Evolutionary conservation across 2,329 filamentous ascomycete genomes (phyloP), one percentile per base, ranked within the genome.

Genomic region (Ophiocordyceps camponoti-leonardi): DNA sequence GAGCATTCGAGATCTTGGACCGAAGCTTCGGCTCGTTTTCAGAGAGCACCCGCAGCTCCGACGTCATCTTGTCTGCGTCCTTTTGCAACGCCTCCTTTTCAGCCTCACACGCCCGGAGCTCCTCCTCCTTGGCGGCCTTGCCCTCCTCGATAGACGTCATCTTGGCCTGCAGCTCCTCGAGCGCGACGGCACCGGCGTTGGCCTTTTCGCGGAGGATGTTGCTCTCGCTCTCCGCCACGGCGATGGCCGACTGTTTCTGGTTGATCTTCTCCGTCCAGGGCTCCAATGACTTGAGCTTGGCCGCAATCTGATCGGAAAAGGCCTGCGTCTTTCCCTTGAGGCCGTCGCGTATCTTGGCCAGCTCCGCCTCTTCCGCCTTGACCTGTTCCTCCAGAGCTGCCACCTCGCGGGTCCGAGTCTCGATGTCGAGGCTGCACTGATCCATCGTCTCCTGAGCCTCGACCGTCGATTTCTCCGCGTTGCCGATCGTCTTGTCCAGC

Each of bases 241-340:
- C 90, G 52, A 95, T 93, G 4, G 84, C 79, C 0, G 88, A 95
- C 57, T 92, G 83, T 61, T 94, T 96, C 58, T 94, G 83, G 61
- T 92, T 95, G 66, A 98, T 90, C 65, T 92, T 96, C 52, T 87
- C 87, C 53, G 83, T 88, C 92, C 92, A 98, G 0, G 92, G 92
- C 63, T 96, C 90, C 12, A 98, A 71, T 1, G 86, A 82, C 64
- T 93, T 95, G 58, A 98, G 92, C 65, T 94, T 95, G 5, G 72
- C 73, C 0, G 87, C 80, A 53, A 98, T 96, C 57, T 95, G 75
- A 54, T 98, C 87, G 0, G 90, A 96, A 49, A 95, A 83, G 7
- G 79, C 83, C 59, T 96, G 88, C 0, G 92, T 98, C 66, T 98
- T 98, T 56, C 90, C 90, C 58, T 94, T 94, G 8, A 98, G 70